phyloP scores from a whole-genome alignment of 352 stramenopile species.

The Phytophthora podocarpi region DNA sequence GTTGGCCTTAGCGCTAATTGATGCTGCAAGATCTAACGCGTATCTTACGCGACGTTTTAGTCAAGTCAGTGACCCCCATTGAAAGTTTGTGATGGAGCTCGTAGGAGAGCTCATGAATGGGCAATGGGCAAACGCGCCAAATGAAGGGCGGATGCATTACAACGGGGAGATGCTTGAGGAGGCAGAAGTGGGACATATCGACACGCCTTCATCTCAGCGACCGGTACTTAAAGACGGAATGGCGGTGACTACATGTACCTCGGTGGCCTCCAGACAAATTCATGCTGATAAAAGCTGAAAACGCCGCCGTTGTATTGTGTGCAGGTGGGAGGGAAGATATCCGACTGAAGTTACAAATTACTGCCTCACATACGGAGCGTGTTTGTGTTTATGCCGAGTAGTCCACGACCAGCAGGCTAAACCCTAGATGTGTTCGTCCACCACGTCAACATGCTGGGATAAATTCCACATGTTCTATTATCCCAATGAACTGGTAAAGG shows the following conservation, averaged over 20 bases:
- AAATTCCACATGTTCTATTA: constrained; percentile 9
- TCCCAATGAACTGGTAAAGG: background rate
- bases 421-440: background rate
- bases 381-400: background rate
- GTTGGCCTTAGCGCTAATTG: too few species aligned
- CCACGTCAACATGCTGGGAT: constrained; percentile 4
- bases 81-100: too few species aligned
- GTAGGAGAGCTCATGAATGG: constrained; percentile 1
- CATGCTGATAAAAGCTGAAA: constrained; percentile 3
- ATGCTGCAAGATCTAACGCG: too few species aligned
- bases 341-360: constrained; percentile 7
- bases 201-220: background rate
- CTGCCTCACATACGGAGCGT: background rate
- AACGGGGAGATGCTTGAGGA: background rate
- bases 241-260: background rate
- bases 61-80: too few species aligned
- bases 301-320: background rate
- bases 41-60: too few species aligned
- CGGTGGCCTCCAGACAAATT: background rate
- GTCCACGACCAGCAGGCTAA: background rate
- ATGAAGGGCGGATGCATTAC: background rate
- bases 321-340: too few species aligned
- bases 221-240: background rate
- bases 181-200: background rate
- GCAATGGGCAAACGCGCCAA: background rate